These are phyloP conservation scores for Agaricus blazei DNA, from an alignment of 768 basidiomycete species.

Conservation along the genomic window DNA sequence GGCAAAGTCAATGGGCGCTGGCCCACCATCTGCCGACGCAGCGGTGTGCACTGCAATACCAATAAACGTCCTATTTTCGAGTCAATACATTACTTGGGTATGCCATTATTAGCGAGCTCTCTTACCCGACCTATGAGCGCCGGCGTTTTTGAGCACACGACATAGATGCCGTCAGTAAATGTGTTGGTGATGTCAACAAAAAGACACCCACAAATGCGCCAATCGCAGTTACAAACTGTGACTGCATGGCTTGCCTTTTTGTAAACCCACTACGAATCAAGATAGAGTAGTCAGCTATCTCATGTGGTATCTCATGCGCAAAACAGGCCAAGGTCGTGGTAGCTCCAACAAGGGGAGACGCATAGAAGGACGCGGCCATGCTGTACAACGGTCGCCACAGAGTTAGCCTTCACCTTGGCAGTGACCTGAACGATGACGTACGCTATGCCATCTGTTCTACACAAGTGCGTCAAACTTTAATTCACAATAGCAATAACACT, in stretches of 20 bases:
- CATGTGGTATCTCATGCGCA: slow-evolving; percentile 92
- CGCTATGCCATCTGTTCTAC: slow-evolving; percentile 89
- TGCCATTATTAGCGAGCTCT: slow-evolving; percentile 10
- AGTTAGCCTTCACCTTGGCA: neutral
- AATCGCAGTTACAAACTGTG: slow-evolving; percentile 87
- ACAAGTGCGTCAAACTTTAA: slow-evolving; percentile 7
- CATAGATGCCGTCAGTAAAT: slow-evolving; percentile 10
- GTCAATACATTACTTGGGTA: too few species aligned
- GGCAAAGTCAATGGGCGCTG: slow-evolving; percentile 54
- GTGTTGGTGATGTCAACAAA: slow-evolving; percentile 14
- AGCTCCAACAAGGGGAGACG: slow-evolving; percentile 89
- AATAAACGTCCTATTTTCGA: slow-evolving; percentile 65
- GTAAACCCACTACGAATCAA: slow-evolving; percentile 86
- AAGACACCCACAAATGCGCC: slow-evolving; percentile 77
- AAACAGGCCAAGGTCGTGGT: slow-evolving; percentile 95
- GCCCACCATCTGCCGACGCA: slow-evolving; percentile 43
- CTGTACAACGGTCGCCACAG: slow-evolving; percentile 28
- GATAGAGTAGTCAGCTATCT: slow-evolving; percentile 97
- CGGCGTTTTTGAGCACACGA: neutral
- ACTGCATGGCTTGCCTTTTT: slow-evolving; percentile 89
- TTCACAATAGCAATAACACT: slow-evolving; percentile 11
- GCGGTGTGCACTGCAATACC: slow-evolving; percentile 81
- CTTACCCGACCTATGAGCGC: slow-evolving; percentile 36
- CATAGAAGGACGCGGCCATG: slow-evolving; percentile 96
- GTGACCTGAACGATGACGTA: slow-evolving; percentile 32